Conservation (phyloP, 257 asterid species). For the Solanum peruvianum region DNA sequence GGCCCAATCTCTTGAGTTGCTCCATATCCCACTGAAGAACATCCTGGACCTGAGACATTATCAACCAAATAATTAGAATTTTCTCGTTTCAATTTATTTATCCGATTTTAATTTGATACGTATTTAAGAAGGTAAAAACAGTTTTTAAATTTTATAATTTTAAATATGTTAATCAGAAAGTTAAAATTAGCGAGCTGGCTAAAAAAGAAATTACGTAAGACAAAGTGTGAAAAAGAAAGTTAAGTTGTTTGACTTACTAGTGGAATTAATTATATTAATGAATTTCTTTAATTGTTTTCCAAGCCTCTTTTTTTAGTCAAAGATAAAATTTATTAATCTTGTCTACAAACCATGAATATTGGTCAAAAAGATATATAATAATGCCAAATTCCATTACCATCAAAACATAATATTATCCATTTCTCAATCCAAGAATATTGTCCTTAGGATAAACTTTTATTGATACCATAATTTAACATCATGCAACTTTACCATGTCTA, state of each 20-base stretch:
- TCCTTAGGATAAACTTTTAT: neutral
- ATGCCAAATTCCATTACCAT: neutral
- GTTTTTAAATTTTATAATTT: too few relatives aligned
- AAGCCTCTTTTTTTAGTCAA: constrained; percentile 1
- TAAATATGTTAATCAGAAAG: too few relatives aligned
- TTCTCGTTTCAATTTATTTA: too few relatives aligned
- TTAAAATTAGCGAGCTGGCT: too few relatives aligned
- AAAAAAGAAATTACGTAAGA: neutral
- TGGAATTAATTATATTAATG: neutral
- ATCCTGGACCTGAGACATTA: constrained; percentile 69
- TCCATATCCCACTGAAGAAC: constrained; percentile 97
- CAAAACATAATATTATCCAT: neutral
- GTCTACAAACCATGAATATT: neutral
- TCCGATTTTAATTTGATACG: too few relatives aligned
- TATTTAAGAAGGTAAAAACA: too few relatives aligned
- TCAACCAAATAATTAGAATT: neutral
- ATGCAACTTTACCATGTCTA: neutral
- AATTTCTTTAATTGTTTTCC: neutral
- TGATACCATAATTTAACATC: neutral
- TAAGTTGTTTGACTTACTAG: neutral
- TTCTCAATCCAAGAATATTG: neutral
- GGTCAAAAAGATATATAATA: neutral
- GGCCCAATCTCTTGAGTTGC: constrained; percentile 98
- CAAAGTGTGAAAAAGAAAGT: neutral
- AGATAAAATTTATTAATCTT: neutral